Conservation (phyloP, 148 eudicot species). For the Fagopyrum homotropicum region DNA sequence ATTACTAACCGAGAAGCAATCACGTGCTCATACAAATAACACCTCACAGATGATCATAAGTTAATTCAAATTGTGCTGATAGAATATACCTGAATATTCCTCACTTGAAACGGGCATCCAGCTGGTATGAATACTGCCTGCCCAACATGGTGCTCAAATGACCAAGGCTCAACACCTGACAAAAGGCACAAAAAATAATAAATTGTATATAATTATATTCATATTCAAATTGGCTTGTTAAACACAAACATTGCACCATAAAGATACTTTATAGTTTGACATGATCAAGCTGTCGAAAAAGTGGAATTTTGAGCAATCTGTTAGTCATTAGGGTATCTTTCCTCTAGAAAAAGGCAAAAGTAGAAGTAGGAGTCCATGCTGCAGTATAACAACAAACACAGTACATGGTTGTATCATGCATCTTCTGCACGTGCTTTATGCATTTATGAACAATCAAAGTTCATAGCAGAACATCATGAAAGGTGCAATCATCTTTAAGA, state of each 20-base stretch:
- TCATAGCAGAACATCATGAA: not conserved
- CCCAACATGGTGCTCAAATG: constrained; percentile 82
- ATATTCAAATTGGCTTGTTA: not conserved
- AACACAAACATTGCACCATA: not conserved
- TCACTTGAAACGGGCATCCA: constrained; percentile 92
- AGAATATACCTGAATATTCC: constrained; percentile 79
- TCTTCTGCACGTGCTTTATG: not conserved
- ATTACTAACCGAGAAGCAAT: not conserved
- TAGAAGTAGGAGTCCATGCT: not conserved
- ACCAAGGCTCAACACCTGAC: constrained; percentile 89
- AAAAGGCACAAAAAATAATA: constrained; percentile 7
- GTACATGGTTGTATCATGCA: not conserved
- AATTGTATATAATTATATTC: not conserved
- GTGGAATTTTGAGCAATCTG: not conserved
- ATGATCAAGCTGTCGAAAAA: not conserved
- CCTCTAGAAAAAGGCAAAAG: not conserved
- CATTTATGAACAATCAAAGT: not conserved
- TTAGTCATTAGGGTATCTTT: not conserved
- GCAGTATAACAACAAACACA: not conserved
- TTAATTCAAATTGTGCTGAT: not conserved
- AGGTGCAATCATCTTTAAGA: not conserved
- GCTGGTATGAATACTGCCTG: constrained; percentile 92
- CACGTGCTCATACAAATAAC: too few species aligned
- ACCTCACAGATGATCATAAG: not conserved
- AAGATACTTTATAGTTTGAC: not conserved